Base-by-base conservation (phyloP, 2,329 filamentous ascomycete species). In the Botrytis squamosa region DNA sequence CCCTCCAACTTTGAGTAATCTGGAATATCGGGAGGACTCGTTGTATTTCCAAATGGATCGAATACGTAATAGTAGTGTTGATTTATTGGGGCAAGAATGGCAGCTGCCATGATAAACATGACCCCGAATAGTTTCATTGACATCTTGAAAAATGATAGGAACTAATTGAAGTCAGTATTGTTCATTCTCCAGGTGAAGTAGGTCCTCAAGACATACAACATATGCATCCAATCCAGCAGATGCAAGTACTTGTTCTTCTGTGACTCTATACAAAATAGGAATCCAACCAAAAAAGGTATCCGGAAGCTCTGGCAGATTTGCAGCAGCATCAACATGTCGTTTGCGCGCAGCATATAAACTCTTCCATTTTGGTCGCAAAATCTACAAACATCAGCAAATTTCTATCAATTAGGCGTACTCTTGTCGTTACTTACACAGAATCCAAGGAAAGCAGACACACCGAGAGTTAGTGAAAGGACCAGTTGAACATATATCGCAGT, bases 91-190 rank as follows among this genome's bases (percentile, higher is more conserved):
- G 92, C 91, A 77, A 99, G 91, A 6, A 99, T 88, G 25, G 88
- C 86, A 52, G 92, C 85, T 42, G 95, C 92, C 80, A 98, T 94
- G 82, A 97, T 89, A 73, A 96, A 88, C 79, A 97, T 92, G 70
- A 92, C 85, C 25, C 88, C 85, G 69, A 98, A 91, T 78, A 98
- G 92, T 75, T 92, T 93, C 77, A 94, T 93, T 20, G 95, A 92
- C 90, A 98, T 96, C 82, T 95, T 97, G 86, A 98, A 98, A 83
- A 99, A 99, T 25, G 92, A 89, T 22, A 99, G 86, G 81, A 99
- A 98, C 88, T 89, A 79, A 72, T 29, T 74, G 46, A 20, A 1
- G 46, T 81, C 55, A 80, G 76, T 29, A 64, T 63, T 4, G 3
- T 33, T 12, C 46, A 67, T 29, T 57, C 8, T 46, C 62, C 18